Conservation (phyloP, 345 rosid genomes). For the Balakata baccata region DNA sequence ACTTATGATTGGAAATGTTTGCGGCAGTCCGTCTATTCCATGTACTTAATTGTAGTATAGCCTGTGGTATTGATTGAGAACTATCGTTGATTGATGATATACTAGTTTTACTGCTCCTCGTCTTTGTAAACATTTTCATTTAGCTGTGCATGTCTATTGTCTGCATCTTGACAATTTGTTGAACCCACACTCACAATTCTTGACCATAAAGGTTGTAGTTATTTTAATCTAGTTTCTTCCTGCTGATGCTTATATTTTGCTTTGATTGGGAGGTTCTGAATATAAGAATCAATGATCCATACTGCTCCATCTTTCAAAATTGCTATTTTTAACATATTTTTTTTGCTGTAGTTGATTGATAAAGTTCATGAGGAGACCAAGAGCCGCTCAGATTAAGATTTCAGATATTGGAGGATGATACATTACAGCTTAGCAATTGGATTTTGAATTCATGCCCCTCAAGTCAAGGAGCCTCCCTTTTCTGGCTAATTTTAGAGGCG, state of each 20-base stretch:
- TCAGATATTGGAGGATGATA: neutral
- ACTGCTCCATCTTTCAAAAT: neutral
- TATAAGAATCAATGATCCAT: no score
- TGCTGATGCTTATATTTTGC: neutral
- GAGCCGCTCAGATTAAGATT: constrained; percentile 51
- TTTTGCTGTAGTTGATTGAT: constrained; percentile 57
- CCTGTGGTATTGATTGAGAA: neutral
- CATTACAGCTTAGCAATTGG: neutral
- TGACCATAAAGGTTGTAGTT: neutral
- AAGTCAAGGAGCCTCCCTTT: no score
- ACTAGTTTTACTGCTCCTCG: neutral
- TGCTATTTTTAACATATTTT: neutral
- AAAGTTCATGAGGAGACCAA: constrained; percentile 77
- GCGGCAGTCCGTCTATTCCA: neutral
- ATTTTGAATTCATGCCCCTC: neutral
- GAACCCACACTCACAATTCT: neutral
- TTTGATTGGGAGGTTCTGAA: neutral
- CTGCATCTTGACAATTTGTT: neutral
- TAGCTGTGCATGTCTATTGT: neutral
- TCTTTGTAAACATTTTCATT: neutral
- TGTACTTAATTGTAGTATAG: neutral
- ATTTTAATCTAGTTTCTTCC: neutral
- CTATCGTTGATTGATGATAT: neutral
- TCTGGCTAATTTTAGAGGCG: no score
- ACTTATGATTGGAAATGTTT: neutral